Evolutionary conservation across 192 early-diverging fungal species (phyloP), one percentile per base, ranked within the genome.

Genomic region (Backusella morwellensis): DNA sequence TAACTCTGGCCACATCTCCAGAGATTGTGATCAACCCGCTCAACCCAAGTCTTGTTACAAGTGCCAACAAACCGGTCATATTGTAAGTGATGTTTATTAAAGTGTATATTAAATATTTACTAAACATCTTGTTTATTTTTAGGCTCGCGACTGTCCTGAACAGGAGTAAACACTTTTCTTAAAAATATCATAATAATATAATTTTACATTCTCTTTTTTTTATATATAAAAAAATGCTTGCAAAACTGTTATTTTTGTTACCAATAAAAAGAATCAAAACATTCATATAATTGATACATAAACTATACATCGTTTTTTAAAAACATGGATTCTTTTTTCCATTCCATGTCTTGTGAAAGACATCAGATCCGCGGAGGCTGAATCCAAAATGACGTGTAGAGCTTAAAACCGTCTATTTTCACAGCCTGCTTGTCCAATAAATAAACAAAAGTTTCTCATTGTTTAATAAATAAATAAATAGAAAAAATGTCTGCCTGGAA

Each of bases 41-140:
- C 81, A 83, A 68, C 68, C 78, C 35, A 85, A 85, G 82, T 77
- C 78, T 35, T 88, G 86, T 69, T 86, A 82, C 82, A 88, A 88
- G 78, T 88, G 86, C 72, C 81, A 85, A 44, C 77, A 88, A 74
- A 74, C 82, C 63, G 86, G 86, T 68, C 82, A 84, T 56, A 77
- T 84, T 70, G 77, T 78, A 78, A 78, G 66, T 72, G 12, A 12
- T 41, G 21, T 1, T 9, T 23, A 7, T 70, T 41, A 14, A n/a
- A 21, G 23, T 40, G 5, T 70, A 17, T 17, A 17, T 44, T 44
- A 14, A 50, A 19, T 7, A 19, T 50, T 50, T 50, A 50, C 47
- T 50, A 50, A n/a, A 70, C 23, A 26, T 44, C 38, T 23, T 35
- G 40, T 23, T 42, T 23, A 70, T 35, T 70, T 23, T 70, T 72